Conservation (phyloP, 257 asterid species). For the Fraxinus anomala region DNA sequence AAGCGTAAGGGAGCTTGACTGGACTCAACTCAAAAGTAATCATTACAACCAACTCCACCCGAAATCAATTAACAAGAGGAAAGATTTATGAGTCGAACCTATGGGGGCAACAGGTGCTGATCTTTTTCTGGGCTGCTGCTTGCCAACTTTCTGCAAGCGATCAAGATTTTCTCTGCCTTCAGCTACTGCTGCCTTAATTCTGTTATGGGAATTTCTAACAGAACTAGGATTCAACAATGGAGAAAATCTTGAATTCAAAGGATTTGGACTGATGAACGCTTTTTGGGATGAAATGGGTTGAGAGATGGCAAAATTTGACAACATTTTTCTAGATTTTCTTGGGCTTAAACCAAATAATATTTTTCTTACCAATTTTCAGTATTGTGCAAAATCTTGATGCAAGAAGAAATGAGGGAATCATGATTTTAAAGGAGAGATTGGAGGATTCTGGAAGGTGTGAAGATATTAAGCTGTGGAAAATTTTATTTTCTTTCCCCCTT, state of each 20-base stretch:
- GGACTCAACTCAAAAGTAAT: no score
- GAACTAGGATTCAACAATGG: conserved; percentile 13
- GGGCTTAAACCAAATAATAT: not conserved
- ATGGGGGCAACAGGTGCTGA: conserved; percentile 48
- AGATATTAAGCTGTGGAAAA: conserved; percentile 36
- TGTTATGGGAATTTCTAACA: not conserved
- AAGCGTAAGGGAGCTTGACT: no score
- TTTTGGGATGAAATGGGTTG: conserved; percentile 25
- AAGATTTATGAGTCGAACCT: conserved; percentile 36
- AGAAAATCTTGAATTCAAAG: conserved; percentile 23
- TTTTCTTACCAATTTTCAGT: not conserved
- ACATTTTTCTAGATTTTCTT: conserved; percentile 32
- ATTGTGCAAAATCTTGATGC: not conserved
- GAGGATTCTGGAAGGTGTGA: conserved; percentile 49
- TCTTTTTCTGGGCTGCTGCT: conserved; percentile 45
- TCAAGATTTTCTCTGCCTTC: conserved; percentile 50
- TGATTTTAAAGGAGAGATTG: conserved; percentile 29
- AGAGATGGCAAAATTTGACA: conserved; percentile 39
- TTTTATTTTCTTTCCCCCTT: no score
- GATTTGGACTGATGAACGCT: conserved; percentile 14
- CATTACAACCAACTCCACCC: not conserved
- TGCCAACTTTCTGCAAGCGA: conserved; percentile 47
- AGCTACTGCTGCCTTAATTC: conserved; percentile 35
- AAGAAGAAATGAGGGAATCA: not conserved
- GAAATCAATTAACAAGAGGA: not conserved